Percentiles rank a stretch among this genome's conserved stretches.
These are phyloP conservation scores for Catenaria anguillulae DNA, from an alignment of 371 early-diverging fungal species.

Conservation along the genomic window DNA sequence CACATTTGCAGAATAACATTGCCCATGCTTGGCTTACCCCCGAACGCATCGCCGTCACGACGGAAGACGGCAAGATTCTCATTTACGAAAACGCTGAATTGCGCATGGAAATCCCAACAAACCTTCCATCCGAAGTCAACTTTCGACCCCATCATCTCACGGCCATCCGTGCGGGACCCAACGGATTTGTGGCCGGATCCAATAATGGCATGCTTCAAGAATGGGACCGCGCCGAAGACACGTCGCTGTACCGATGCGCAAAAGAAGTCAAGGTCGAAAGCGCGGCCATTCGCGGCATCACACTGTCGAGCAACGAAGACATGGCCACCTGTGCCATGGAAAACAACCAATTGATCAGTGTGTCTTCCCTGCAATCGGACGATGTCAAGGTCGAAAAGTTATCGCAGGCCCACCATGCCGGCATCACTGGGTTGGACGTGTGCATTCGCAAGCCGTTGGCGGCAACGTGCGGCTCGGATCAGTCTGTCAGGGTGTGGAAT, in stretches of 20 bases:
- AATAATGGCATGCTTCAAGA: constrained; percentile 1
- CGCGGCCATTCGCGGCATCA: constrained; percentile 24
- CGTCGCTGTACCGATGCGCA: background rate
- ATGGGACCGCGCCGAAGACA: background rate
- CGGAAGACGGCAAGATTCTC: constrained; percentile 3
- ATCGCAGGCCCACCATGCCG: constrained; percentile 26
- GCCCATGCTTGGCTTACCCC: background rate
- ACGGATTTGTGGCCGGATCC: constrained; percentile 4
- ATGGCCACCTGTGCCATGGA: constrained; percentile 20
- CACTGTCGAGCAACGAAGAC: constrained; percentile 28
- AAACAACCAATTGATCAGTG: constrained; percentile 20
- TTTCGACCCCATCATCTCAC: background rate
- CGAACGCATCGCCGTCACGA: constrained; percentile 5
- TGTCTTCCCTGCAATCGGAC: constrained; percentile 6
- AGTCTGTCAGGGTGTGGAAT: constrained; percentile 38
- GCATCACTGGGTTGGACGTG: constrained; percentile 34
- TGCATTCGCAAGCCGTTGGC: constrained; percentile 36
- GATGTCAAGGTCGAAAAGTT: constrained; percentile 4
- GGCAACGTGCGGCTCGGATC: constrained; percentile 34
- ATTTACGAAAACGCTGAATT: constrained; percentile 7
- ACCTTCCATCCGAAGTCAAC: background rate
- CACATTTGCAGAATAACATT: background rate
- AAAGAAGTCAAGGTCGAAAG: constrained; percentile 14
- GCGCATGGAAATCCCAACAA: background rate
- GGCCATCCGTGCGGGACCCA: background rate